Evolutionary conservation across 2,329 filamentous ascomycete species (phyloP).

Genomic region (Hymenoscyphus fraxineus): DNA sequence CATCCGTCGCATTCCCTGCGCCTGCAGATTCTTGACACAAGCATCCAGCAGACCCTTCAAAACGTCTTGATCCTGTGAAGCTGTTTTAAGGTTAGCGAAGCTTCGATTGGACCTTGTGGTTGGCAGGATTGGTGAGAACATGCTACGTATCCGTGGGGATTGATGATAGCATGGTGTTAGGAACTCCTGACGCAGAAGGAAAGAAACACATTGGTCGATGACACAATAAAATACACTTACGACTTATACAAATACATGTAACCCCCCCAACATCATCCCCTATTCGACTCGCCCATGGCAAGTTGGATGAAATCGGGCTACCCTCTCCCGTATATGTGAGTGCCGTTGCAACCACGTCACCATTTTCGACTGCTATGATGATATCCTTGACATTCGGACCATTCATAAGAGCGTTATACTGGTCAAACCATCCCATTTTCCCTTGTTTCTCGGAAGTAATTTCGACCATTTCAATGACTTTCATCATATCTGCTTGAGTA

Average conservation of each 20-base stretch:
- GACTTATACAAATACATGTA: constrained; percentile 56
- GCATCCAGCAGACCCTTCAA: constrained; percentile 52
- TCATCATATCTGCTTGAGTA: constrained; percentile 40
- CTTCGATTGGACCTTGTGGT: neutral
- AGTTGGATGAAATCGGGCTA: constrained; percentile 45
- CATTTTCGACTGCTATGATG: constrained; percentile 48
- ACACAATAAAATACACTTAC: constrained; percentile 37
- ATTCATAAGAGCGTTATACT: constrained; percentile 50
- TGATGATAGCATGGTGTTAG: neutral
- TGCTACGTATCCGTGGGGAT: neutral
- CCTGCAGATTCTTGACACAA: constrained; percentile 46
- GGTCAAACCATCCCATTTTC: constrained; percentile 56
- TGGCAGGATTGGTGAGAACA: neutral
- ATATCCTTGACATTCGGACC: constrained; percentile 49
- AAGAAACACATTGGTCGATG: neutral
- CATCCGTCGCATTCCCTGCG: constrained; percentile 50
- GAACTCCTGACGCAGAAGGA: neutral
- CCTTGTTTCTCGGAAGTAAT: constrained; percentile 44
- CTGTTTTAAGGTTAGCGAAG: constrained; percentile 16
- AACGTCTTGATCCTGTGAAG: constrained; percentile 40
- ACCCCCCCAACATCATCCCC: constrained; percentile 52
- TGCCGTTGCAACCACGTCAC: constrained; percentile 49
- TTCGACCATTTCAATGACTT: constrained; percentile 49
- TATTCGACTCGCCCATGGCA: constrained; percentile 53
- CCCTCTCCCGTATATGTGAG: constrained; percentile 50